Base-by-base conservation (phyloP, 345 rosid genomes). In the rapeseed (Brassica napus) region DNA sequence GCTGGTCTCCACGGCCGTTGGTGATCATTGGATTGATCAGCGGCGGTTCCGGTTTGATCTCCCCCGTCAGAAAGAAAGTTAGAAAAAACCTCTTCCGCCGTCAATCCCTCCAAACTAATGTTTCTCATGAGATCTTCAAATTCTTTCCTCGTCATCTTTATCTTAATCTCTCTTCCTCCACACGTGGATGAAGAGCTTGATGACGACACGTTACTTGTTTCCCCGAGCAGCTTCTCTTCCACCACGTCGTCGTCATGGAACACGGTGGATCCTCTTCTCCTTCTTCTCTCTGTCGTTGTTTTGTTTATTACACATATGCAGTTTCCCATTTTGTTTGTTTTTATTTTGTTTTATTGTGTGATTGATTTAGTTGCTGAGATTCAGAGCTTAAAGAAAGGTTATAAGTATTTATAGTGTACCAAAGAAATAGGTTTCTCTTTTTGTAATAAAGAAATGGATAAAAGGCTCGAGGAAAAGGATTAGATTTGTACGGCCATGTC, bases 401-500 rank as follows among this genome's bases (percentile, higher is more conserved):
- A 7, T 15, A 24, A 15, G 68, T 73, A 73, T 79, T 32, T 79
- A 73, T 79, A 65, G 65, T 54, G 65, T 55, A 8, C 5, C 30
- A 23, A 37, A 66, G 16, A 24, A 39, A 57, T 68, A 61, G 64
- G n/a, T 52, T 24, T 12, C n/a, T 61, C 11, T 62, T 23, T 52
- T 70, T 35, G 47, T 78, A 21, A 4, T 71, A 54, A 71, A 37
- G 9, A 65, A 66, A 66, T 66, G 66, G 69, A 71, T 65, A 55
- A 68, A 77, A 39, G 71, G 37, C 5, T 68, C 15, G 69, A 68
- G 62, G 62, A 52, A 42, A 69, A n/a, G n/a, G 77, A 73, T 60
- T 79, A 58, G 78, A 73, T 73, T 73, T 74, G 83, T 80, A 80
- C 79, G 83, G 79, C 62, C 79, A 75, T 67, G 71, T 69, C 23